Evolutionary conservation across 495 filamentous ascomycete species (phyloP).

Genomic region (Daldinia vernicosa): DNA sequence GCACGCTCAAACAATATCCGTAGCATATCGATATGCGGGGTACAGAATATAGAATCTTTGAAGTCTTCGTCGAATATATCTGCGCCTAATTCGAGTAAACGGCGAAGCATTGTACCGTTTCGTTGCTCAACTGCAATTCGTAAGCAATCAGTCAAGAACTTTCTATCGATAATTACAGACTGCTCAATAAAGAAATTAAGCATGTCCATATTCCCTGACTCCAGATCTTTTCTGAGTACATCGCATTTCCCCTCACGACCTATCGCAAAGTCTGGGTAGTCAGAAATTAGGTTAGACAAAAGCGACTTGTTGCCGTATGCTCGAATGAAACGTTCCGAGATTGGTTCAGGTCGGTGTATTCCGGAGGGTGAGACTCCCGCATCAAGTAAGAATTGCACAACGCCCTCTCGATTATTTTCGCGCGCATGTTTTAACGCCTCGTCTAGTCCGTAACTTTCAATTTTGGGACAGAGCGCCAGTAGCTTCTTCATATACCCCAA

Average conservation of each 20-base stretch:
- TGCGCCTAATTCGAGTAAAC: not conserved
- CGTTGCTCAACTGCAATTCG: not conserved
- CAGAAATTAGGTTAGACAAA: not conserved
- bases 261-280: not conserved
- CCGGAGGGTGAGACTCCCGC: not conserved
- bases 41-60: not conserved
- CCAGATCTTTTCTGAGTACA: not conserved
- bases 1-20: not conserved
- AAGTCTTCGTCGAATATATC: not conserved
- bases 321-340: not conserved
- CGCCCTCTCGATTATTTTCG: not conserved
- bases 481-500: conserved; percentile 12
- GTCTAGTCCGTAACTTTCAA: no score
- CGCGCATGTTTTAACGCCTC: not conserved
- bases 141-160: not conserved
- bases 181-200: not conserved
- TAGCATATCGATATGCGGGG: not conserved
- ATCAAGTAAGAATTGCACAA: conserved; percentile 3
- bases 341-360: no score
- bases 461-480: not conserved
- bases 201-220: conserved; percentile 7
- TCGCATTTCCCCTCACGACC: not conserved
- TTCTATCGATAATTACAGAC: not conserved
- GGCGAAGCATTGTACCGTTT: not conserved
- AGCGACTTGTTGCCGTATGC: not conserved